A percentile compares a stretch with the other conserved stretches of the same genome.
Evolutionary conservation across 176 grass and related monocot genomes (phyloP).

Genomic region (Tuctoria greenei): DNA sequence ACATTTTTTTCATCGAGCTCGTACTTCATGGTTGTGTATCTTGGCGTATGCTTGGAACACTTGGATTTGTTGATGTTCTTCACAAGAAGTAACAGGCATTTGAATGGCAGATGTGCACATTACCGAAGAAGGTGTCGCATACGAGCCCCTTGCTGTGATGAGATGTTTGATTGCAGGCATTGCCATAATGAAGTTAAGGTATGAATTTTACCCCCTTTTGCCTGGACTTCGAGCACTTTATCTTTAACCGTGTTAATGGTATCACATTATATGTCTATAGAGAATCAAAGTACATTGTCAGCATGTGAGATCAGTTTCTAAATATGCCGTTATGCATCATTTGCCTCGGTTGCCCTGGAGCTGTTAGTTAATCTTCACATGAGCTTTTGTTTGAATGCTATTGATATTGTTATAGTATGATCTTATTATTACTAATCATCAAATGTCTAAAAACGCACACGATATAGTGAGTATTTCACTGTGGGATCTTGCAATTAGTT

Average conservation of each 20-base stretch:
- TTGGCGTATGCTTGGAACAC: background rate
- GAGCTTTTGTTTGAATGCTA: too few relatives aligned
- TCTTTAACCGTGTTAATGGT: too few relatives aligned
- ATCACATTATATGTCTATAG: too few relatives aligned
- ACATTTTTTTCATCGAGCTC: constrained; percentile 44
- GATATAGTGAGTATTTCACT: too few relatives aligned
- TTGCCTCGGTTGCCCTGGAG: background rate
- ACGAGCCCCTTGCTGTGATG: constrained; percentile 72
- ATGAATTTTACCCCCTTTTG: too few relatives aligned
- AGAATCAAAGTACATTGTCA: too few relatives aligned
- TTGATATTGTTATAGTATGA: too few relatives aligned
- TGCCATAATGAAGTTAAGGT: constrained; percentile 96
- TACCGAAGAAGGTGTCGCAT: constrained; percentile 84
- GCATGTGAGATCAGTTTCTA: background rate
- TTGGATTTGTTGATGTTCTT: background rate
- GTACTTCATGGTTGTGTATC: background rate
- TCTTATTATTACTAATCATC: too few relatives aligned
- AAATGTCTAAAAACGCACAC: too few relatives aligned
- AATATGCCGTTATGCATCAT: background rate
- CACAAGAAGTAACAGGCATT: constrained; percentile 18
- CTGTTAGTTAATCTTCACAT: background rate
- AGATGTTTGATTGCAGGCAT: constrained; percentile 82
- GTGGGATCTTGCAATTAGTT: too few relatives aligned
- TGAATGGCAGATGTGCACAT: constrained; percentile 62
- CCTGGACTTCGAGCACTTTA: too few relatives aligned